phyloP scores from a whole-genome alignment of 1,139 yeast species.

The Suhomyces panamericanus region DNA sequence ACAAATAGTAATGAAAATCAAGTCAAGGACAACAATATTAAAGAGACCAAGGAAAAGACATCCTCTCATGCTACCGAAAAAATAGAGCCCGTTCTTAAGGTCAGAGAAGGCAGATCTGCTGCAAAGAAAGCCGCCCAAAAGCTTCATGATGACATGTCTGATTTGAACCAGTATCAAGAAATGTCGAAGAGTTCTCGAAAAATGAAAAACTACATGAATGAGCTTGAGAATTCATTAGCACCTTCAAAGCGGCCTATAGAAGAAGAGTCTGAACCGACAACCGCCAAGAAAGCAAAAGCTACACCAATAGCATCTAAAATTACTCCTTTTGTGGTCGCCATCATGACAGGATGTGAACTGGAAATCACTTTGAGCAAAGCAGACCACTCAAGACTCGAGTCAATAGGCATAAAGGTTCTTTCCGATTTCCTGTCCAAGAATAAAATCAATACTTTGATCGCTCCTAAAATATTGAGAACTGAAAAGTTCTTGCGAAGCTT shows the following conservation, averaged over 20 bases:
- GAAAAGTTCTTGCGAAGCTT: constrained; percentile 70
- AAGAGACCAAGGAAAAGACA: background rate
- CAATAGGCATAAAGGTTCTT: constrained; percentile 44
- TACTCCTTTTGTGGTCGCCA: constrained; percentile 37
- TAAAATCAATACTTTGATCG: constrained; percentile 53
- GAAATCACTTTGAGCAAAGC: constrained; percentile 39
- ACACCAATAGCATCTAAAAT: constrained; percentile 5
- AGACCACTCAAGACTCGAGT: constrained; percentile 28
- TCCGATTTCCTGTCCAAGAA: constrained; percentile 29
- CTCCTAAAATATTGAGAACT: constrained; percentile 80
- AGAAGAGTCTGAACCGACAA: constrained; percentile 2
- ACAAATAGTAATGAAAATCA: background rate
- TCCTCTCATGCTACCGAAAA: background rate
- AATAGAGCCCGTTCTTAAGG: background rate
- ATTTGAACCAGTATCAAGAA: constrained; percentile 60
- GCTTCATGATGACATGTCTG: constrained; percentile 68
- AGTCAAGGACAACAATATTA: background rate
- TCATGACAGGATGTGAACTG: constrained; percentile 65
- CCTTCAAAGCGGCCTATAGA: constrained; percentile 8
- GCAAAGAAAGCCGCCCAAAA: constrained; percentile 65
- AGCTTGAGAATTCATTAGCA: constrained; percentile 22
- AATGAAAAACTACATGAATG: constrained; percentile 41
- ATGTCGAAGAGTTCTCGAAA: constrained; percentile 40
- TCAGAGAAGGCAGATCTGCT: constrained; percentile 48
- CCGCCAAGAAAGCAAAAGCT: constrained; percentile 5